Evolutionary conservation across 768 basidiomycete genomes (phyloP), one percentile per base, ranked within the genome.

Genomic region (Amanita jacksonii): DNA sequence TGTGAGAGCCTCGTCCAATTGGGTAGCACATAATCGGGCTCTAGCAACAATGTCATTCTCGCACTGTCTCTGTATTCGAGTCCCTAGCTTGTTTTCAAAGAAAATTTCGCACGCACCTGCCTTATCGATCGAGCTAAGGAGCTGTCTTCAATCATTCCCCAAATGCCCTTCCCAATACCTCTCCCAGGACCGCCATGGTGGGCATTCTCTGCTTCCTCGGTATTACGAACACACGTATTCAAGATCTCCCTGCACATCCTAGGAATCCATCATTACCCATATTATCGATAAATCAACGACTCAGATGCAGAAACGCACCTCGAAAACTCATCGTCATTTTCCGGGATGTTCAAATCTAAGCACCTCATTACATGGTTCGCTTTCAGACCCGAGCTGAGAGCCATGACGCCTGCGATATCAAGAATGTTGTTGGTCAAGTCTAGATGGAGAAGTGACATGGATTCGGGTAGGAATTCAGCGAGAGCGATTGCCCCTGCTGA

Each of bases 401-500:
- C 96, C 78, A 97, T 83, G 3, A 96, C 85, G 13, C 89, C 93
- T 0, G 93, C 92, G 27, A 91, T 70, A 55, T 91, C 91, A 24
- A 98, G 65, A 5, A 69, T 62, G 58, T 94, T 94, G 52, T 73
- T 66, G 0, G 91, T 96, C 22, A 96, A 64, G 61, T 97, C 96
- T 43, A 99, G 79, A 60, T 98, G 93, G 0, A 97, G 70, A 4
- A 99, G 70, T 0, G 84, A 85, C 13, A 72, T 74, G 0, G 87
- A 82, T 59, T 98, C 93, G 0, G 93, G 92, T 1, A 98, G 76
- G 67, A 96, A 98, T 60, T 98, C 94, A 2, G 94, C 96, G 1
- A 98, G 74, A 0, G 90, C 85, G 50, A 98, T 98, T 1, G 94
- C 93, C 1, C 91, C 92, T 0, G 81, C 68, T 0, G 87, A 85